Base-by-base conservation (phyloP, 768 basidiomycete genomes). In the Lanmaoa rubissima region DNA sequence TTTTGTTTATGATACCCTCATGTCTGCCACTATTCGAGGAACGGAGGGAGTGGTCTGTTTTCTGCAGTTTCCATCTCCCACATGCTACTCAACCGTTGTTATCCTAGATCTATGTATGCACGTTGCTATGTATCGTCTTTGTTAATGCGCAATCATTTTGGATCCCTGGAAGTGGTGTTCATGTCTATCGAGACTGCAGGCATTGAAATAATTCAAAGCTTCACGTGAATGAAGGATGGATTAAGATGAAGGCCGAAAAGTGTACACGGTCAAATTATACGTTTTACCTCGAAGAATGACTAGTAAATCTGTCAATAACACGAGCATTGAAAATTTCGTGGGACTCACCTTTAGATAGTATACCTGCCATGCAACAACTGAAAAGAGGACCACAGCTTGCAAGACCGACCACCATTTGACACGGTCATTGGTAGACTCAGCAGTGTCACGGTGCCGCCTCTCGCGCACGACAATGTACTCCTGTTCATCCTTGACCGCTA, bases 381-480 rank as follows among this genome's bases (percentile, higher is more conserved):
- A 79, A 68, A 98, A 90, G 54, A 98, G 76, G 21, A 98, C 89
- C 40, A 91, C 69, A 5, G 90, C 81, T 72, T 99, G 97, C 8
- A 94, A 70, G 58, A 99, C 87, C 3, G 94, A 95, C 97, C 97
- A 99, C 94, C 94, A 98, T 76, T 98, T 98, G 51, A 99, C 96
- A 39, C 97, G 86, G 39, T 89, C 82, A 70, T 98, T 98, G 19
- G 92, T 92, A 1, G 84, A 96, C 78, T 91, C 92, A 10, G 92
- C 88, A 49, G 97, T 99, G 71, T 98, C 92, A 53, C 97, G 81
- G 73, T 99, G 97, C 41, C 87, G 87, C 57, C 82, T 82, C 73
- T 99, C 97, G 48, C 97, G 83, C 31, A 98, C 87, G 34, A 96
- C 90, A 60, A 99, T 94, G 74, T 99, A 99, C 74, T 98, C 97